Percentiles rank a stretch among this genome's conserved stretches.
Evolutionary conservation across 2,329 filamentous ascomycete genomes (phyloP).

Genomic region (Parastagonospora avenae): DNA sequence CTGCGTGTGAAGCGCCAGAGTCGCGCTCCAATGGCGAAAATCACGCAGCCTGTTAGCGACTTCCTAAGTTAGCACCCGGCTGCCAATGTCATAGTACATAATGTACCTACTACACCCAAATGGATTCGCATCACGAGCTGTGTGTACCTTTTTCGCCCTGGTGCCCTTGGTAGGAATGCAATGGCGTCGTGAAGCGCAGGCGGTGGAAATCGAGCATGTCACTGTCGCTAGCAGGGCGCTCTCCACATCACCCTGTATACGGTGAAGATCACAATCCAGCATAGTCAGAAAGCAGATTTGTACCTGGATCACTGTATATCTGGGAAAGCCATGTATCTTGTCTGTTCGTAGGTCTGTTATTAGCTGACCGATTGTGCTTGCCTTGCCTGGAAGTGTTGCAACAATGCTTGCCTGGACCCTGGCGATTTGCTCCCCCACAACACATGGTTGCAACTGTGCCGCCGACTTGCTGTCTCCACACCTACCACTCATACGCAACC

Average conservation of each 20-base stretch:
- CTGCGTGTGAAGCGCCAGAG: slow-evolving; percentile 1
- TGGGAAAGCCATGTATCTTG: too few species aligned
- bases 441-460: neutral
- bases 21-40: slow-evolving; percentile 38
- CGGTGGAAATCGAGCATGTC: neutral
- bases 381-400: neutral
- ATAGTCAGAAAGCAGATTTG: neutral
- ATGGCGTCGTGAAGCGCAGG: neutral
- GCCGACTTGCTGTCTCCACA: too few species aligned
- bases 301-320: too few species aligned
- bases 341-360: too few species aligned
- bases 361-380: too few species aligned
- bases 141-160: neutral
- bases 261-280: neutral
- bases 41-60: slow-evolving; percentile 24
- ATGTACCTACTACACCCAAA: neutral
- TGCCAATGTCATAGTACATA: neutral
- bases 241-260: neutral
- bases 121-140: neutral
- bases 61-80: neutral
- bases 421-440: neutral
- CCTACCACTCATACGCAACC: too few species aligned
- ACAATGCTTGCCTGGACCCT: neutral
- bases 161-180: neutral
- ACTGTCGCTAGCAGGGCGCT: neutral